phyloP scores from a whole-genome alignment of 768 basidiomycete genomes.

The Calvatia gigantea region DNA sequence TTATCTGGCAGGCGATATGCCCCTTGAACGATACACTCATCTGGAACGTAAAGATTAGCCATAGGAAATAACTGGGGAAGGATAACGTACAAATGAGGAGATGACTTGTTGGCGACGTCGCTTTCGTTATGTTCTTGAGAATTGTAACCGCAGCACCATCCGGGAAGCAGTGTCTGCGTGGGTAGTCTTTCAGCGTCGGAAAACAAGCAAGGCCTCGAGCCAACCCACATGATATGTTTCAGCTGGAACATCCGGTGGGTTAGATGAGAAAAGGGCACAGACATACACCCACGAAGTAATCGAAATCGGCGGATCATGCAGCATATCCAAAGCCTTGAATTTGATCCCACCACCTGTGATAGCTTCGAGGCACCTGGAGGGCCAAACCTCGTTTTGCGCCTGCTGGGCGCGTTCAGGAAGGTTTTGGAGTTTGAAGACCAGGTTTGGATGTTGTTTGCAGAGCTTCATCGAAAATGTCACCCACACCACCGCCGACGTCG shows the following conservation, averaged over 20 bases:
- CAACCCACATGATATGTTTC: too few species aligned
- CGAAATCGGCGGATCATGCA: not conserved
- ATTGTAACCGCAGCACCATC: slow-evolving; percentile 30
- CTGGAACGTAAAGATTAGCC: slow-evolving; percentile 20
- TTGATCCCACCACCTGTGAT: slow-evolving; percentile 30
- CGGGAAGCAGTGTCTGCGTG: slow-evolving; percentile 37
- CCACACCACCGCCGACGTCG: slow-evolving; percentile 39
- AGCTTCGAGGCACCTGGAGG: slow-evolving; percentile 28
- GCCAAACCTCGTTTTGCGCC: slow-evolving; percentile 31
- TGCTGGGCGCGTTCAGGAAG: slow-evolving; percentile 25
- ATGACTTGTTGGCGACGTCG: slow-evolving; percentile 30
- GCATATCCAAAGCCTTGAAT: slow-evolving; percentile 20
- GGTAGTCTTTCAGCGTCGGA: too few species aligned
- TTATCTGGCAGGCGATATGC: slow-evolving; percentile 13
- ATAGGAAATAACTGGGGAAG: not conserved
- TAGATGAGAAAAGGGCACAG: slow-evolving; percentile 11
- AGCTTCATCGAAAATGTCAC: slow-evolving; percentile 30
- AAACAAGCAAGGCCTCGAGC: too few species aligned
- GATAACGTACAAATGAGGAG: slow-evolving; percentile 32
- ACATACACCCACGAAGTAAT: not conserved
- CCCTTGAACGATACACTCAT: slow-evolving; percentile 33
- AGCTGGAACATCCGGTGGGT: not conserved
- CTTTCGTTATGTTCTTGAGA: slow-evolving; percentile 29
- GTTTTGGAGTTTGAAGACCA: slow-evolving; percentile 37
- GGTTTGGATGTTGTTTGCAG: slow-evolving; percentile 27